phyloP scores from a whole-genome alignment of 768 basidiomycete genomes.

The Calocybe cyanea region DNA sequence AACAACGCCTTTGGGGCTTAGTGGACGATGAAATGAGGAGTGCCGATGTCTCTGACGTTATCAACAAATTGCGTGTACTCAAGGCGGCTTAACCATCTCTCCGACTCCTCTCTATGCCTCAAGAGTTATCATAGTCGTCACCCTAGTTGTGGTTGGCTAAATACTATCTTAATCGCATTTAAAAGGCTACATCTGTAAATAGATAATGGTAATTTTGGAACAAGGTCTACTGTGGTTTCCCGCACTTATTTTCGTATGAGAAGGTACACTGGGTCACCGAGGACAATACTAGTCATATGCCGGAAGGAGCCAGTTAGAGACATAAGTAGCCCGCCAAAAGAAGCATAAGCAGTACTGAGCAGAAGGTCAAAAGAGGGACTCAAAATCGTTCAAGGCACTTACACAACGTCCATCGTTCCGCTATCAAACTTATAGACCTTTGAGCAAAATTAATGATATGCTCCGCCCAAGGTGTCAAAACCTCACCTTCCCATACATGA shows the following conservation, averaged over 20 bases:
- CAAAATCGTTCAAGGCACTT: slow-evolving; percentile 26
- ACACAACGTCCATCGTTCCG: slow-evolving; percentile 82
- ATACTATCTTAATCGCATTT: too few relatives aligned
- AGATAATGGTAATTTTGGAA: too few relatives aligned
- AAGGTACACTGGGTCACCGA: slow-evolving; percentile 90
- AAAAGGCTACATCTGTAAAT: too few relatives aligned
- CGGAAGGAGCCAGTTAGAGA: slow-evolving; percentile 90
- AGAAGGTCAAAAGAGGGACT: slow-evolving; percentile 2
- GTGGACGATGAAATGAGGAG: slow-evolving; percentile 28
- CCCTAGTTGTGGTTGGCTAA: too few relatives aligned
- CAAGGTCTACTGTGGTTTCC: background rate
- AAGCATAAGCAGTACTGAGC: slow-evolving; percentile 87
- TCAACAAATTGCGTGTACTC: slow-evolving; percentile 40
- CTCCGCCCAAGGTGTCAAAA: too few relatives aligned
- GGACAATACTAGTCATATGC: slow-evolving; percentile 86
- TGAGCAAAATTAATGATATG: too few relatives aligned
- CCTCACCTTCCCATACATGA: slow-evolving; percentile 95
- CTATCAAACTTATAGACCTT: slow-evolving; percentile 98
- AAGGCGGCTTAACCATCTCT: slow-evolving; percentile 21
- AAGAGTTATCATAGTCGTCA: too few relatives aligned
- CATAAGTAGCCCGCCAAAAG: slow-evolving; percentile 94
- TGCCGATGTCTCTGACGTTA: slow-evolving; percentile 37
- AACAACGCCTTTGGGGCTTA: slow-evolving; percentile 38
- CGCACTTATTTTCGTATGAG: slow-evolving; percentile 68
- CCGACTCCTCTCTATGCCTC: slow-evolving; percentile 4